Conservation (phyloP, 2,329 filamentous ascomycete species). For the Fusarium pseudograminearum region DNA sequence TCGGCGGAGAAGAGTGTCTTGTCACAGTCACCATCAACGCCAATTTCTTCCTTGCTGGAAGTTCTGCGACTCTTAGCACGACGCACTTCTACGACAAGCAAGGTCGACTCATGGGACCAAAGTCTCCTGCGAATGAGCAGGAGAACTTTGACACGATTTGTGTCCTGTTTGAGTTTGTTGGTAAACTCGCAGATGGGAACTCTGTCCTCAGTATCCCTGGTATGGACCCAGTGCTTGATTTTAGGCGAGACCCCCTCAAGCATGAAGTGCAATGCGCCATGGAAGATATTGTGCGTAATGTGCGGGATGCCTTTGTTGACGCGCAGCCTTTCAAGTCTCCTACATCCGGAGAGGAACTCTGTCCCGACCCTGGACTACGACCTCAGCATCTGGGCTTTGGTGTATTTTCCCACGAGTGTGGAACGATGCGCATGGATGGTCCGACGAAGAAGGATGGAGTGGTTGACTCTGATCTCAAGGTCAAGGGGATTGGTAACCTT, state of each 20-base stretch:
- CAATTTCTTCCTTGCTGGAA: constrained; percentile 36
- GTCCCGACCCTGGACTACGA: constrained; percentile 7
- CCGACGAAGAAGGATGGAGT: constrained; percentile 1
- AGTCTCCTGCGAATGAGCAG: constrained; percentile 11
- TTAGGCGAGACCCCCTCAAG: constrained; percentile 12
- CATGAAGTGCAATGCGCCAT: constrained; percentile 23
- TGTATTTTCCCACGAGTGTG: constrained; percentile 35
- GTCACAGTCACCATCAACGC: constrained; percentile 37
- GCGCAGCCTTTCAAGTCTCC: not conserved
- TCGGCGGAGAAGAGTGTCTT: constrained; percentile 15
- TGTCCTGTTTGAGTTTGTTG: constrained; percentile 33
- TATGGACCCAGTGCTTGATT: constrained; percentile 23
- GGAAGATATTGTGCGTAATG: constrained; percentile 3
- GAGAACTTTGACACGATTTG: constrained; percentile 35
- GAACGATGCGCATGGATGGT: constrained; percentile 37
- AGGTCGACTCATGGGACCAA: constrained; percentile 16
- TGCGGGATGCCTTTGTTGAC: constrained; percentile 18
- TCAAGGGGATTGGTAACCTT: constrained; percentile 25
- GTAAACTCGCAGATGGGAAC: constrained; percentile 2
- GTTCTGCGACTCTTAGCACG: constrained; percentile 27
- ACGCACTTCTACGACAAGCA: constrained; percentile 27
- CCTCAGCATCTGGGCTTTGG: constrained; percentile 35
- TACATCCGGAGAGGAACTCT: not conserved
- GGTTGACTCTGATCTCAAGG: constrained; percentile 17
- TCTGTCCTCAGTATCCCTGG: constrained; percentile 24